Evolutionary conservation across 306 rosid species (phyloP).

Genomic region (Clitoria ternatea): DNA sequence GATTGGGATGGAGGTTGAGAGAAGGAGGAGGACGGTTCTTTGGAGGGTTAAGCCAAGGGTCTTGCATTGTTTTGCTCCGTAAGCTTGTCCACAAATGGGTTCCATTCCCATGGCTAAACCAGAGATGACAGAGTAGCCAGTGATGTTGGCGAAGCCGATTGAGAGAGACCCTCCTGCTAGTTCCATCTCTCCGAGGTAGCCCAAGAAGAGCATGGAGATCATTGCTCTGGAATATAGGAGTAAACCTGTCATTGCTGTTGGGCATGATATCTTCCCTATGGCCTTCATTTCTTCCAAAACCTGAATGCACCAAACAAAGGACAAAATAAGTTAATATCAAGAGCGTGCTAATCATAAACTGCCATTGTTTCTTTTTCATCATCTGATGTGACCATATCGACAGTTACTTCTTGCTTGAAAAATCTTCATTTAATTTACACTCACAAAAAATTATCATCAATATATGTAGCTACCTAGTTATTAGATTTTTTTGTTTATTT

Average conservation of each 20-base stretch:
- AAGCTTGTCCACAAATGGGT: conserved; percentile 94
- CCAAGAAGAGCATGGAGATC: conserved; percentile 96
- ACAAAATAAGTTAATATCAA: background rate
- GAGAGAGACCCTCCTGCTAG: conserved; percentile 95
- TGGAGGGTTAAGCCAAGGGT: conserved; percentile 79
- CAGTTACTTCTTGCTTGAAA: conserved; percentile 9
- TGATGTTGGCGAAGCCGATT: conserved; percentile 92
- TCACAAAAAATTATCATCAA: background rate
- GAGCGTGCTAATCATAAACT: background rate
- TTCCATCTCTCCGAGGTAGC: conserved; percentile 84
- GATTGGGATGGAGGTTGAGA: conserved; percentile 75
- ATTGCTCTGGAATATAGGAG: conserved; percentile 77
- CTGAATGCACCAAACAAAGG: conserved; percentile 34
- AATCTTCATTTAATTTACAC: conserved; percentile 18
- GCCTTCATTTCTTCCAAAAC: conserved; percentile 74
- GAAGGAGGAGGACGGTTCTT: conserved; percentile 73
- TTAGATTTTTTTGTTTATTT: background rate
- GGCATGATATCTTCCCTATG: conserved; percentile 80
- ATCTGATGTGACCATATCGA: conserved; percentile 14
- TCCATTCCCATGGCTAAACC: conserved; percentile 99
- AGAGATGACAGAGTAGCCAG: conserved; percentile 93
- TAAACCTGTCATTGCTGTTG: conserved; percentile 73
- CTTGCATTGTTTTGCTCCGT: conserved; percentile 80
- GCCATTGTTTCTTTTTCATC: background rate
- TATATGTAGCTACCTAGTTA: background rate